Evolutionary conservation across 352 stramenopile genomes (phyloP), one percentile per base, ranked within the genome.

Genomic region (Thraustochytrium striatum): DNA sequence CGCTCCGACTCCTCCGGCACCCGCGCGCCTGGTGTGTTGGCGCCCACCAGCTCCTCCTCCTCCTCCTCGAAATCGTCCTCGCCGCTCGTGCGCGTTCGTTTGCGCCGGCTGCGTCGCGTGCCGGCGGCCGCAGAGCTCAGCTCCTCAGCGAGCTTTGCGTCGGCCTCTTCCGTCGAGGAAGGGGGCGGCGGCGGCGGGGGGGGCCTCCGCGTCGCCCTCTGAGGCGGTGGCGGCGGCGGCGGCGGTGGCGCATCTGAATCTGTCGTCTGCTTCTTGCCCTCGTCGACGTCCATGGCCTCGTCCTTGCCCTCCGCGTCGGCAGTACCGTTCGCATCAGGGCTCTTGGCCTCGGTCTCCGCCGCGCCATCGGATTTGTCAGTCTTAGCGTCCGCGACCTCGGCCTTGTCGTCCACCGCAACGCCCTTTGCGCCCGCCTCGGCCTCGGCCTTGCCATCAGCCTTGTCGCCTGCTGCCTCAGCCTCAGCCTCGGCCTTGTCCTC

Each of bases 31-130:
- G 43, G 47, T 16, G 16, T 25, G 16, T 16, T 16, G 25, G 47
- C 47, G 16, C 16, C 16, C 47, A 25, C 47, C 47, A 25, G 43
- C 21, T 75, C 65, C 32, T 58, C 65, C 25, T 72, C 41, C 43
- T 75, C 65, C n/a, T 62, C 25, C 50, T 62, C 52, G 21, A 61
- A 30, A 25, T 75, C 65, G 19, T 75, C 65, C 8, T 25, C 65
- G 30, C 41, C 52, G 25, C 16, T 62, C 52, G 21, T 30, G 39
- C 5, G 33, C 21, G 50, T 61, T 30, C n/a, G 65, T 43, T 3
- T 39, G 32, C n/a, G 65, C 50, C 19, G 44, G 61, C 25, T 30
- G 44, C 19, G 65, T 62, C 43, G 39, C 28, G 47, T 55, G 25
- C 16, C 47, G 25, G 16, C 47, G 47, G 16, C 47, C 25, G 16